Evolutionary conservation across 768 basidiomycete species (phyloP), one percentile per base, ranked within the genome.

Genomic region (Agrocybe praecox): DNA sequence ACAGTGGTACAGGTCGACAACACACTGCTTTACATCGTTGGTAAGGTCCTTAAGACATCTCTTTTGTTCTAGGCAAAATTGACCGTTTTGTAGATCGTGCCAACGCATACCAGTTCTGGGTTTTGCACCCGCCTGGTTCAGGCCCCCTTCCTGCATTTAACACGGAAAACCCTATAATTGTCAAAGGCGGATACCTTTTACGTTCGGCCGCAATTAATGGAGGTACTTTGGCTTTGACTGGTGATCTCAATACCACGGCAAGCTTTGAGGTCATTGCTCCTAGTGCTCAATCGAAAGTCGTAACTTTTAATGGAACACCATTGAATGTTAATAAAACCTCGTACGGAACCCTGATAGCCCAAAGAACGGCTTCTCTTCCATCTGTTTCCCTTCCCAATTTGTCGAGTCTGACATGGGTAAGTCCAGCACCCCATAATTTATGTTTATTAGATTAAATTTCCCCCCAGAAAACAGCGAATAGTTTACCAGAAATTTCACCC

Each of bases 71-170:
- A 14, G 42, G 0, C 21, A 15, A 33, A 23, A 52, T 34, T 33
- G 6, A 49, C 24, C 7, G n/a, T 9, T 14, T 22, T 32, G 22
- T 49, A 81, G 81, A 83, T 62, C 80, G 79, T 34, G 65, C 68
- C 40, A 79, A 72, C 32, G 81, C 81, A 5, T 82, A 82, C 55
- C 70, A 80, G 53, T 81, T 80, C 64, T 82, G 81, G 81, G 74
- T 80, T 26, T 67, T 81, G 57, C 74, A 81, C 52, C 79, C 75
- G 1, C 71, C 74, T 18, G 67, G 74, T 11, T 59, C 64, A 2
- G 75, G 78, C 22, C 50, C 69, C 14, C 76, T 76, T 44, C 67
- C 71, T 24, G 63, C 68, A 15, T 79, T 72, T 49, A 75, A 64
- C 53, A 80, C 72, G 6, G 62, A 75, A 36, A 74, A 78, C 59